Base-by-base conservation (phyloP, 2,329 filamentous ascomycete genomes). In the Alternaria sp. region DNA sequence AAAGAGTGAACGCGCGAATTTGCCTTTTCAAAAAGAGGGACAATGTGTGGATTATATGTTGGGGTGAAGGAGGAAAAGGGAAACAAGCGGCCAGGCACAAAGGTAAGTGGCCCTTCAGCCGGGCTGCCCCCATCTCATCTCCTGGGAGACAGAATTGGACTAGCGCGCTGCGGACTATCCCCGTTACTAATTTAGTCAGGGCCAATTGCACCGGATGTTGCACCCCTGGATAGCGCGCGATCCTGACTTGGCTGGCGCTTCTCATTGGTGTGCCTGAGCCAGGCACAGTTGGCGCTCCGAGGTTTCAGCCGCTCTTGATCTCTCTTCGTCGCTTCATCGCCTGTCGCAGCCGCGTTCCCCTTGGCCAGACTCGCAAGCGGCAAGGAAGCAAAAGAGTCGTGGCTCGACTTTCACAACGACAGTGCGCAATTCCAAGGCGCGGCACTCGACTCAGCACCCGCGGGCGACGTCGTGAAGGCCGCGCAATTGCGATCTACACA, bases 1-100 rank as follows among this genome's bases (percentile, higher is more conserved):
- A 79, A 78, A 61, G 77, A 79, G 75, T 79, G 77, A 77, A 79
- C 77, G 77, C 76, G 75, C 68, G 74, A 75, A 70, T 60, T 54
- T 73, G 68, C 69, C 71, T 67, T 65, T 70, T 54, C 47, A 61
- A 62, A 40, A 57, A 30, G 71, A 72, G 70, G 66, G 70, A 69
- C 71, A 69, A 59, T 66, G 58, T 59, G 67, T 69, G 58, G 62
- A 59, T 73, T 67, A 74, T 72, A 73, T 62, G 55, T 30, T 55
- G 62, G 57, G 69, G 71, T 74, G 75, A 73, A 74, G 64, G 63
- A 60, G 62, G 61, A 65, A 65, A 70, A 63, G 67, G 64, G 66
- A 67, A 69, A 50, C 57, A 64, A 69, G 69, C 68, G 69, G 72
- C 67, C 69, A 68, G 66, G 57, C 56, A 62, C 68, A 69, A 61